Percentiles rank a stretch among this genome's conserved stretches.
Conservation (phyloP, 2,329 filamentous ascomycete species). For the Exophiala phaeomuriformis region DNA sequence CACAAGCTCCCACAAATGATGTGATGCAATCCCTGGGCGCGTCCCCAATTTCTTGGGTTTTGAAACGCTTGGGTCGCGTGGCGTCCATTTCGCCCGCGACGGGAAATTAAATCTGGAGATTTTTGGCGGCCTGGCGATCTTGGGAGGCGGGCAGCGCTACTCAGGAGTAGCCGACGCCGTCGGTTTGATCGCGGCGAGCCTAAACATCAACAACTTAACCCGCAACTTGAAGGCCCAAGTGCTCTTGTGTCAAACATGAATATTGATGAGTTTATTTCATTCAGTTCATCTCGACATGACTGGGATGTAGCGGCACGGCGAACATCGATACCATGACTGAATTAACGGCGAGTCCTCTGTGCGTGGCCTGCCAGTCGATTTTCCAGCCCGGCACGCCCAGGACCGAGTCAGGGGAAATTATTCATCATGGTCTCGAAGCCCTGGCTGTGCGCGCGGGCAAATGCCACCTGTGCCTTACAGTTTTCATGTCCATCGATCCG, state of each 20-base stretch:
- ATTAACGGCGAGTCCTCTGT: conserved; percentile 20
- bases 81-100: conserved; percentile 9
- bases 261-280: background rate
- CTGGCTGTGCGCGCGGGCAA: conserved; percentile 24
- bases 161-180: conserved; percentile 4
- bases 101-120: conserved; percentile 11
- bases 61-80: conserved; percentile 16
- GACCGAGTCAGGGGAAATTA: conserved; percentile 19
- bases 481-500: conserved; percentile 26
- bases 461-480: conserved; percentile 27
- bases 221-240: background rate
- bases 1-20: background rate
- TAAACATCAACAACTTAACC: background rate
- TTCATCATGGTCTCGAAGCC: conserved; percentile 24
- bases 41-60: conserved; percentile 7
- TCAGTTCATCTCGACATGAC: conserved; percentile 6
- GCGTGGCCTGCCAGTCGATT: conserved; percentile 23
- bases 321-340: conserved; percentile 10
- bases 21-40: conserved; percentile 14
- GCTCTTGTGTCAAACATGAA: background rate
- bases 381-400: conserved; percentile 15
- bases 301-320: background rate
- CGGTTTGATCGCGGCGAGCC: background rate
- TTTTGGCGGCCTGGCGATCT: conserved; percentile 5
- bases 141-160: background rate